A percentile compares a stretch with the other conserved stretches of the same genome.
phyloP scores from a whole-genome alignment of 257 asterid genomes.

The Verbena officinalis region DNA sequence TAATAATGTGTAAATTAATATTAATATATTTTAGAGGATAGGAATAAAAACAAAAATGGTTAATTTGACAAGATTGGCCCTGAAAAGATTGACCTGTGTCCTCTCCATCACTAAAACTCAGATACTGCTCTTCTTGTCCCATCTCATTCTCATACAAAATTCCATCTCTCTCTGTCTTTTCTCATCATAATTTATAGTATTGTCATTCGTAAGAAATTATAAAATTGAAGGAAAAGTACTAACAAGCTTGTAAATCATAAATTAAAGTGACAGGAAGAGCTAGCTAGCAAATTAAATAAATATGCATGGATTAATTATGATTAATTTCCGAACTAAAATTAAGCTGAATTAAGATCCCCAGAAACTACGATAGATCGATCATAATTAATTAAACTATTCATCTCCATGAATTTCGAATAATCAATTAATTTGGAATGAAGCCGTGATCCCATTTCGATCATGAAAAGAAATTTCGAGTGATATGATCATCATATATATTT shows the following conservation, averaged over 20 bases:
- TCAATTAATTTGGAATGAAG: not conserved
- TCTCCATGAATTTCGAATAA: slow-evolving; percentile 24
- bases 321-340: not conserved
- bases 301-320: not conserved
- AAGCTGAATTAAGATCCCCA: not conserved
- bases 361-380: not conserved
- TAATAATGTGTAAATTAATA: not conserved
- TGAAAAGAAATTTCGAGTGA: slow-evolving; percentile 14
- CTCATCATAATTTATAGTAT: slow-evolving; percentile 21
- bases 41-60: slow-evolving; percentile 35
- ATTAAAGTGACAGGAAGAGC: slow-evolving; percentile 7
- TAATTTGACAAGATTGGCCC: slow-evolving; percentile 53
- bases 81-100: slow-evolving; percentile 83
- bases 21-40: not conserved
- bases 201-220: slow-evolving; percentile 23
- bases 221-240: not conserved
- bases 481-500: not conserved
- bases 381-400: slow-evolving; percentile 20
- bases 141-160: slow-evolving; percentile 34
- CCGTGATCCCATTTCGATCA: slow-evolving; percentile 26
- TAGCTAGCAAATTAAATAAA: not conserved
- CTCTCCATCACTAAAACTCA: slow-evolving; percentile 49
- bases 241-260: slow-evolving; percentile 3
- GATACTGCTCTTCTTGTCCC: slow-evolving; percentile 51
- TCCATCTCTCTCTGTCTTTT: slow-evolving; percentile 16